Base-by-base conservation (phyloP, 2,329 filamentous ascomycete species). In the Kalmusia sp. region DNA sequence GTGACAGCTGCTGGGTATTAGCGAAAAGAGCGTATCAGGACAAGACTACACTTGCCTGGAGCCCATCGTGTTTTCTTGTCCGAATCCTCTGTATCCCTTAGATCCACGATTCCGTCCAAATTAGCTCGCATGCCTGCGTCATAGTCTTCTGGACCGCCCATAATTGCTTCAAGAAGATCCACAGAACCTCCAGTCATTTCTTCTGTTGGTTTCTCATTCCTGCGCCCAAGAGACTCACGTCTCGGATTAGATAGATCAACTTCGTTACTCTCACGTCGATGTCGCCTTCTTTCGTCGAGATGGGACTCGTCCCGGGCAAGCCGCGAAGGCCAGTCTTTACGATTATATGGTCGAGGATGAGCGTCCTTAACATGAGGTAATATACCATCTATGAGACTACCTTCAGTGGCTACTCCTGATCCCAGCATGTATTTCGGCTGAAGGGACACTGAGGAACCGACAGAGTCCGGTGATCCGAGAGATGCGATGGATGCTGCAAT, bases 1-100 rank as follows among this genome's bases (percentile, higher is more conserved):
- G 74, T 77, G 15, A 84, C 80, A 54, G 78, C 80, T 81, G 22
- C 14, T n/a, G 6, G n/a, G 2, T 22, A 43, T 66, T 49, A 67
- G 61, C 27, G 15, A 25, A 12, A 9, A 15, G 7, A 19, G 2
- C 11, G 22, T 8, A 21, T 12, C 3, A 6, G 21, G 30, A 24
- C 15, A 39, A 14, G 37, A 40, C 21, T 15, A 11, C 8, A 58
- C 63, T 30, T 71, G 75, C 74, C 74, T 34, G 78, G 76, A n/a
- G 76, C 76, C 58, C 68, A 73, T 9, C 49, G 54, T 8, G 71
- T 68, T 27, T 72, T 59, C n/a, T 73, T 61, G 12, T 74, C 71
- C 6, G 70, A 72, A 49, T 79, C 75, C 25, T 71, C 67, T 1
- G 74, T 77, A 37, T 79, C 64, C 2, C 43, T 57, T 9, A 77